Evolutionary conservation across 306 rosid genomes (phyloP).

Genomic region (Prunus padus): DNA sequence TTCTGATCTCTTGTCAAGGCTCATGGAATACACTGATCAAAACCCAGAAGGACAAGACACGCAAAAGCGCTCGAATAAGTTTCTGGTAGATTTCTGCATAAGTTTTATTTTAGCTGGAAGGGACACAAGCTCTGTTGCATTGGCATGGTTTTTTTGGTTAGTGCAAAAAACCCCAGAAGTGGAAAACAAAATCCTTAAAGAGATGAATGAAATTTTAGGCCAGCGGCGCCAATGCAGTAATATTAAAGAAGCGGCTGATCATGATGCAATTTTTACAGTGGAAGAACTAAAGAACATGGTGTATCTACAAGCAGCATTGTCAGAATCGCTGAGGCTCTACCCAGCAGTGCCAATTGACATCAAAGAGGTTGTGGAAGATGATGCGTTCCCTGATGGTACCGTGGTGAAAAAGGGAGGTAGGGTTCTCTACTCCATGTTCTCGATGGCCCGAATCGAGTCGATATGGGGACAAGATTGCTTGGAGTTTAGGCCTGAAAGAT

Average conservation of each 20-base stretch:
- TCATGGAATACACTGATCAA: conserved; percentile 9
- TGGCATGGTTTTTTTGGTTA: conserved; percentile 57
- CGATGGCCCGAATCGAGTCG: conserved; percentile 41
- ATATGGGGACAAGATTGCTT: conserved; percentile 52
- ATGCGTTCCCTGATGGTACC: conserved; percentile 41
- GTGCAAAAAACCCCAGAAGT: conserved; percentile 23
- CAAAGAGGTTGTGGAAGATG: conserved; percentile 38
- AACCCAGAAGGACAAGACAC: neutral
- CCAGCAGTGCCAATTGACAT: conserved; percentile 50
- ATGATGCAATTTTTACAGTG: conserved; percentile 16
- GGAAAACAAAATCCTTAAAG: conserved; percentile 28
- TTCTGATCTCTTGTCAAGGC: conserved; percentile 42
- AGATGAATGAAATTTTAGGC: conserved; percentile 22
- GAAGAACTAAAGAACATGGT: conserved; percentile 44
- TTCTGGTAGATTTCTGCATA: conserved; percentile 39
- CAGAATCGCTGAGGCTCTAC: conserved; percentile 47
- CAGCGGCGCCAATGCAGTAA: conserved; percentile 3
- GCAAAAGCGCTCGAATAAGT: conserved; percentile 10
- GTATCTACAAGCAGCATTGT: conserved; percentile 42
- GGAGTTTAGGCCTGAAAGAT: conserved; percentile 52
- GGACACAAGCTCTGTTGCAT: conserved; percentile 50
- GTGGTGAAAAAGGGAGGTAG: conserved; percentile 33
- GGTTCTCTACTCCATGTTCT: conserved; percentile 30
- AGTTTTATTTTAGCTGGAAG: conserved; percentile 51
- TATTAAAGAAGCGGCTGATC: neutral